These are phyloP conservation scores for Apiotrichum gracile DNA, from an alignment of 1,284 basidiomycete genomes.

Conservation along the genomic window DNA sequence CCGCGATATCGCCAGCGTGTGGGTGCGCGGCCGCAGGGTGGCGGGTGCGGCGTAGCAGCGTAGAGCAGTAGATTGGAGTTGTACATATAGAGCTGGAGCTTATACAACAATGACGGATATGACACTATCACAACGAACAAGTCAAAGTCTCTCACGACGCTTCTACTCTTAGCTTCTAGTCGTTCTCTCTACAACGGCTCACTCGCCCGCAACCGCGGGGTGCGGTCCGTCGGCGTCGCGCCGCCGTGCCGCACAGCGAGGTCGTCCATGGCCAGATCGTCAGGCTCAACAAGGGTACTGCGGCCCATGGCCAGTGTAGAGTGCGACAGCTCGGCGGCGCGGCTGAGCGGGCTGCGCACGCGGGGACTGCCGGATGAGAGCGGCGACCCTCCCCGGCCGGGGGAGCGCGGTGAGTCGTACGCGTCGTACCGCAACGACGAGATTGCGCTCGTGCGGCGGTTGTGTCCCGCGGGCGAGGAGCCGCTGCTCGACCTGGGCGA, in stretches of 20 bases:
- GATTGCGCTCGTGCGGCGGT: slow-evolving; percentile 1
- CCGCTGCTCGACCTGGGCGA: background rate
- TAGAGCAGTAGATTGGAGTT: background rate
- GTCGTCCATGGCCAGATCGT: slow-evolving; percentile 6
- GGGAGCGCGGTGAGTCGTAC: slow-evolving; percentile 7
- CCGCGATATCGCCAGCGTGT: slow-evolving; percentile 76
- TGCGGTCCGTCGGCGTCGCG: slow-evolving; percentile 5
- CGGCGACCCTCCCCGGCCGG: background rate
- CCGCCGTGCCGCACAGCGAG: background rate
- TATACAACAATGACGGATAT: slow-evolving; percentile 3
- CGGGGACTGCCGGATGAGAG: background rate
- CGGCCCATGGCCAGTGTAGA: slow-evolving; percentile 10
- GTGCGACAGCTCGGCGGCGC: slow-evolving; percentile 8
- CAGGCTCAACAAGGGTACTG: slow-evolving; percentile 10
- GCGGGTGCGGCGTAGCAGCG: background rate
- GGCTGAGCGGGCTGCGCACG: slow-evolving; percentile 3
- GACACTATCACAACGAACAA: background rate
- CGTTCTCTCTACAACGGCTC: no score
- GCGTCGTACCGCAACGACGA: slow-evolving; percentile 22
- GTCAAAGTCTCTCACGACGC: no score
- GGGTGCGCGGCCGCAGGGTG: slow-evolving; percentile 51
- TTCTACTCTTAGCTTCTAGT: no score
- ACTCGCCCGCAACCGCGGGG: background rate
- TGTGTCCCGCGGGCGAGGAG: background rate
- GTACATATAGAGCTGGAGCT: background rate